These are phyloP conservation scores for Dicorynia guianensis DNA, from an alignment of 306 rosid species.

Conservation along the genomic window DNA sequence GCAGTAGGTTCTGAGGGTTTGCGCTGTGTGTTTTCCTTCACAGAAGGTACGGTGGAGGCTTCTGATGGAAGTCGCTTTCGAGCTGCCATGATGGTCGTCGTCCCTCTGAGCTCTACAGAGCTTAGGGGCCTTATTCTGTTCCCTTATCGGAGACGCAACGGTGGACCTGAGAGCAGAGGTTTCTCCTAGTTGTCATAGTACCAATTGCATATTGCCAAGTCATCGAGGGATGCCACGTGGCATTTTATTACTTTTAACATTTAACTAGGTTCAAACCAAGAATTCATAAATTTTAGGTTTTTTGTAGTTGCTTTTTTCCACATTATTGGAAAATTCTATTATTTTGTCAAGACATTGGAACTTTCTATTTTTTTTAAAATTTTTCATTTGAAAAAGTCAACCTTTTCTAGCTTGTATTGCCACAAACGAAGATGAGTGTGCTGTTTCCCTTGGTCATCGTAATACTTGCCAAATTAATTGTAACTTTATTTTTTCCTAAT, in stretches of 20 bases:
- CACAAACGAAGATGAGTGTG: too few species aligned
- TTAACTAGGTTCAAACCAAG: too few species aligned
- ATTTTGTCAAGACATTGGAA: too few species aligned
- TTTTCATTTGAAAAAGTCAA: too few species aligned
- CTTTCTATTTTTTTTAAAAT: too few species aligned
- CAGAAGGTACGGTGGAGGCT: slow-evolving; percentile 41
- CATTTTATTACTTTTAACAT: not conserved
- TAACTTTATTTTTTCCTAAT: too few species aligned
- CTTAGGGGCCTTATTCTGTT: not conserved
- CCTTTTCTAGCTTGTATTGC: too few species aligned
- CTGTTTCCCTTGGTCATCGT: too few species aligned
- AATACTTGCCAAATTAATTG: too few species aligned
- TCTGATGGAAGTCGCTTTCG: slow-evolving; percentile 68
- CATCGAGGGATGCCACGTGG: not conserved
- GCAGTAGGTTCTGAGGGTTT: slow-evolving; percentile 39
- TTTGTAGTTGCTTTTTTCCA: too few species aligned
- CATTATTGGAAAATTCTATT: too few species aligned
- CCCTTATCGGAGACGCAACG: not conserved
- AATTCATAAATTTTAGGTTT: too few species aligned
- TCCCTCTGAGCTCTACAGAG: not conserved
- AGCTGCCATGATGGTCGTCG: slow-evolving; percentile 76
- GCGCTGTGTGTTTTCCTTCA: slow-evolving; percentile 31
- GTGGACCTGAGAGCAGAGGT: not conserved
- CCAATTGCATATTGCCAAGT: slow-evolving; percentile 31
- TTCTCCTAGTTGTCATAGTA: not conserved